Base-by-base conservation (phyloP, 2,329 filamentous ascomycete species). In the Alternaria dauci region DNA sequence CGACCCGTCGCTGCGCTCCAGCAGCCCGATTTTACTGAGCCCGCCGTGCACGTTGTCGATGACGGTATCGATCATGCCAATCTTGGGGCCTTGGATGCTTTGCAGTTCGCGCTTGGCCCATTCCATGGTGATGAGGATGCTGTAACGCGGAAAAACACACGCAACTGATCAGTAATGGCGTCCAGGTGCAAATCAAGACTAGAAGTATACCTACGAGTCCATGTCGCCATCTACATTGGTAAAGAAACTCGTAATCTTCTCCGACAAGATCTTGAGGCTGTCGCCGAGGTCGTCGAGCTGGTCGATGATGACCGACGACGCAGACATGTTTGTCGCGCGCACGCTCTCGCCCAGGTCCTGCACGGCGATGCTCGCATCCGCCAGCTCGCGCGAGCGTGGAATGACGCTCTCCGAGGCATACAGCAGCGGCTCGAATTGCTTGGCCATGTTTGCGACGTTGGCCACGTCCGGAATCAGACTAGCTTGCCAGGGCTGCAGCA, bases 261-360 rank as follows among this genome's bases (percentile, higher is more conserved):
- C 84, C 1, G 93, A 92, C 25, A 98, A 84, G 3, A 88, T 89
- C 79, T 94, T 96, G 62, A 97, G 86, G 55, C 88, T 93, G 64
- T 96, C 93, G 65, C 91, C 94, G 38, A 97, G 83, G 57, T 91
- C 90, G 76, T 97, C 93, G 4, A 98, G 85, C 71, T 94, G 91
- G 69, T 88, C 85, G 42, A 96, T 93, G 66, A 98, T 97, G 69
- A 93, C 89, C 1, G 90, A 89, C 8, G 91, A 93, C 44, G 92
- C 94, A 14, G 92, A 93, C 91, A 97, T 94, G 76, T 96, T 96
- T 60, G 93, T 94, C 5, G 87, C 88, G 51, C 94, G 88, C 57
- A 97, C 91, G 66, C 91, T 96, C 83, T 97, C 94, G 59, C 93
- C 91, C 6, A 98, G 85, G 76, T 98, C 94, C 92, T 94, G 97